A percentile compares a stretch with the other conserved stretches of the same genome.
Conservation (phyloP, 192 early-diverging fungal genomes). For the Rhizophagus sp. region DNA sequence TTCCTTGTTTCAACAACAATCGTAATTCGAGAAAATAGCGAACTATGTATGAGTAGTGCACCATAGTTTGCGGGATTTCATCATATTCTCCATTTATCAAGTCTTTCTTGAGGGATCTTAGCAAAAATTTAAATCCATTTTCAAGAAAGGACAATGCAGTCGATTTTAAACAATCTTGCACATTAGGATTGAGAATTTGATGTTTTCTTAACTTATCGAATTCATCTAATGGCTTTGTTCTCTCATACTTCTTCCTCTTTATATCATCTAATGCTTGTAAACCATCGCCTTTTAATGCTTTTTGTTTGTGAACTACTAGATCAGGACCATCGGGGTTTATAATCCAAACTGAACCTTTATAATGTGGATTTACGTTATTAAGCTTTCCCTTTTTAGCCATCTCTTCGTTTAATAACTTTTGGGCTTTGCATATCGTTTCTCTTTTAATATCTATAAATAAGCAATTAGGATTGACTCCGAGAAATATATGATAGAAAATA, state of each 20-base stretch:
- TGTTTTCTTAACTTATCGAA: neutral
- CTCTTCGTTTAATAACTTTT: neutral
- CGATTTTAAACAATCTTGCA: neutral
- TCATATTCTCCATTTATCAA: neutral
- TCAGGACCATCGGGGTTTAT: neutral
- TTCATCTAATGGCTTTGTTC: neutral
- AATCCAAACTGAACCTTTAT: neutral
- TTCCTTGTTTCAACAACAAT: neutral
- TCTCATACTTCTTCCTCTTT: neutral
- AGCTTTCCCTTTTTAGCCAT: neutral
- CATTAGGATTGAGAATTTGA: neutral
- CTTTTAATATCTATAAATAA: neutral
- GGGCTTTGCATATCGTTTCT: neutral
- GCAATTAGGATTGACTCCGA: neutral
- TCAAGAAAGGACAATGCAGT: neutral
- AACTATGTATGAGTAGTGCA: neutral
- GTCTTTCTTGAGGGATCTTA: neutral
- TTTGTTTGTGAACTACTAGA: neutral
- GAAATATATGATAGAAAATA: neutral
- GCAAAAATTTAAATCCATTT: neutral
- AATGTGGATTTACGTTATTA: neutral
- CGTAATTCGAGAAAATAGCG: neutral
- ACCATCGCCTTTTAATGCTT: neutral
- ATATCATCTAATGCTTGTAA: neutral
- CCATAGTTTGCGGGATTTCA: neutral